Base-by-base conservation (phyloP, 2,329 filamentous ascomycete species). In the Fusarium staphyleae region DNA sequence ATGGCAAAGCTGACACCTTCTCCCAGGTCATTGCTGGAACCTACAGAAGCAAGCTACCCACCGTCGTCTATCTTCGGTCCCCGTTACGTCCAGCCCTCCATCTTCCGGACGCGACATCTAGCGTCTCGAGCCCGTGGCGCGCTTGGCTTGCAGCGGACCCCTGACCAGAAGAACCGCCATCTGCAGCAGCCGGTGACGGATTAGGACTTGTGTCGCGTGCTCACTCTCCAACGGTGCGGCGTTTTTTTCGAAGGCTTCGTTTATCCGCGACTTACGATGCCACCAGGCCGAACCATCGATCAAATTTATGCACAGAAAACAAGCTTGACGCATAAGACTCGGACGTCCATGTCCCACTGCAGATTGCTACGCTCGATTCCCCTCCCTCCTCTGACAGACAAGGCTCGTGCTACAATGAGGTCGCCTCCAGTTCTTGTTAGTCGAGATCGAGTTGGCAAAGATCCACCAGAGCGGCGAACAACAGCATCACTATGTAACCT, bases 151-250 rank as follows among this genome's bases (percentile, higher is more conserved):
- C 49, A 59, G 18, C n/a, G n/a, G 14, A 42, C 44, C 48, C n/a
- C 49, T 28, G 35, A 49, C 40, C 35, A 16, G 41, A 14, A 9
- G 40, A 11, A 45, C 41, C 29, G n/a, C 18, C 18, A 37, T 53
- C 35, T 28, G 42, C 47, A 57, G 40, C 19, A 7, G 15, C 59
- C 48, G 63, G 59, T 63, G 59, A 66, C 59, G 33, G 39, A 56
- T 53, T 60, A 36, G 63, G 64, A 50, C 48, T 8, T 57, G 32
- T 56, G 59, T 66, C 62, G 59, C 22, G 52, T 66, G 50, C 61
- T 57, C 45, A 4, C 15, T 9, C 22, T 29, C 39, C 26, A 5
- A 12, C 36, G 6, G 42, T 52, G 45, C 28, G 29, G 24, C 37
- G 30, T 62, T 18, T 28, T 53, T 39, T 5, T n/a, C n/a, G n/a